Percentiles rank a stretch among this genome's conserved stretches.
These are phyloP conservation scores for Didymella keratinophila DNA, from an alignment of 2,329 filamentous ascomycete species.

Conservation along the genomic window DNA sequence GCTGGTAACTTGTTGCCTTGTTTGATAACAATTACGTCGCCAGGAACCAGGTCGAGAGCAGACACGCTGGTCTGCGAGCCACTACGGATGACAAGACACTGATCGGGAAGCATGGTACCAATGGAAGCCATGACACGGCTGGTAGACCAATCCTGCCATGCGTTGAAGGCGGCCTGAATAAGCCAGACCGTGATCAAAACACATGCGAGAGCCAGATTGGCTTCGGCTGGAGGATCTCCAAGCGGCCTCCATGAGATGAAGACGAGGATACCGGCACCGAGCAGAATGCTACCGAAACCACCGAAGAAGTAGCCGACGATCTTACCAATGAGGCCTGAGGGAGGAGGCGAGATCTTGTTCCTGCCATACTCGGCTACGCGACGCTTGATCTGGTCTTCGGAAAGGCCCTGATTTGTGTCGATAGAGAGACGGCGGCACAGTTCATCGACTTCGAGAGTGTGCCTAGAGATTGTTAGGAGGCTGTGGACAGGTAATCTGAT, in stretches of 20 bases:
- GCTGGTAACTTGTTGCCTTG: constrained; percentile 77
- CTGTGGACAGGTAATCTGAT: neutral
- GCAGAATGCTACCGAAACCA: constrained; percentile 76
- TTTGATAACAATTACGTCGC: constrained; percentile 73
- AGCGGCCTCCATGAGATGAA: constrained; percentile 81
- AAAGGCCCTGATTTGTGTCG: constrained; percentile 66
- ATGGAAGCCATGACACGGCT: constrained; percentile 81
- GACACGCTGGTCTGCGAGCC: constrained; percentile 59
- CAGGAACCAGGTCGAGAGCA: constrained; percentile 72
- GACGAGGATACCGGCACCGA: constrained; percentile 73
- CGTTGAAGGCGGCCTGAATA: constrained; percentile 62
- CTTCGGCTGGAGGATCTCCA: constrained; percentile 72
- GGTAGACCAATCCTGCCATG: constrained; percentile 76
- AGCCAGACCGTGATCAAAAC: constrained; percentile 75
- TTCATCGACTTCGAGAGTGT: constrained; percentile 66
- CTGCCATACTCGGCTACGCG: constrained; percentile 68
- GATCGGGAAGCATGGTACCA: constrained; percentile 79
- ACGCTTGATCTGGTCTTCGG: constrained; percentile 63
- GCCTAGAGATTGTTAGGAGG: constrained; percentile 48
- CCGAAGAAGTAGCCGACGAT: constrained; percentile 77
- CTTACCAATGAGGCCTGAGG: constrained; percentile 65
- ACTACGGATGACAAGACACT: constrained; percentile 71
- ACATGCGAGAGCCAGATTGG: constrained; percentile 76
- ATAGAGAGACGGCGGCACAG: constrained; percentile 67
- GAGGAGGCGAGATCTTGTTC: constrained; percentile 72